Evolutionary conservation across 805 yeast species (phyloP), one percentile per base, ranked within the genome.

Genomic region (Aciculoconidium aculeatum): DNA sequence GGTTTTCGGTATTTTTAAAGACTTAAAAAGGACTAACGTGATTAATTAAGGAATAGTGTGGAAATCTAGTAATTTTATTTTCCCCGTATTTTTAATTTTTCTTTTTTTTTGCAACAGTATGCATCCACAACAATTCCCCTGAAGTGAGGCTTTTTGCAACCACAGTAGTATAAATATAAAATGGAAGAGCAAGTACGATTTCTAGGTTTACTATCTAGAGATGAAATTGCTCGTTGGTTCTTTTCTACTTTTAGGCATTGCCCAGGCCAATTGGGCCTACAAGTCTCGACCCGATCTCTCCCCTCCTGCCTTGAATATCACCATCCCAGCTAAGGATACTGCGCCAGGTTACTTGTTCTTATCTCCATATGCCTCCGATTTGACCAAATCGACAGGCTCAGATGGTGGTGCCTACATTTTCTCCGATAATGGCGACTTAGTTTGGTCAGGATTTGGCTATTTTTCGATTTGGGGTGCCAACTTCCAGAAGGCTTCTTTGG

Each of bases 381-480:
- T 44, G 11, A 15, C 15, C n/a, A 17, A 9, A 3, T 9, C 23
- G 9, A 15, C 25, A 2, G 28, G 25, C 11, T 30, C 33, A 2
- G 48, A 48, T 11, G 30, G 38, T 16, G 49, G 44, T 10, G 32
- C 55, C 53, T 57, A 60, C 32, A 58, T 60, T 16, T 60, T 45
- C 34, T 47, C 47, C 15, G 49, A 46, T 17, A 27, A 44, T n/a
- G 65, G 64, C 8, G 63, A 57, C 14, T 42, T 60, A 14, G 56
- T 58, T 10, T 60, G 65, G 65, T 53, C 61, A 3, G 60, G 65
- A 3, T 58, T 48, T 37, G 34, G 49, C 4, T 47, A 50, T 36
- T 50, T 50, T 28, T 54, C 59, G 5, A 56, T 51, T 21, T 34
- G 37, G 37, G 37, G 27, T 2, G 37, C 34, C 11, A 34, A 34